These are phyloP conservation scores for Cymbopogon flexuosus DNA, from an alignment of 202 grass and related monocot genomes.

Conservation along the genomic window DNA sequence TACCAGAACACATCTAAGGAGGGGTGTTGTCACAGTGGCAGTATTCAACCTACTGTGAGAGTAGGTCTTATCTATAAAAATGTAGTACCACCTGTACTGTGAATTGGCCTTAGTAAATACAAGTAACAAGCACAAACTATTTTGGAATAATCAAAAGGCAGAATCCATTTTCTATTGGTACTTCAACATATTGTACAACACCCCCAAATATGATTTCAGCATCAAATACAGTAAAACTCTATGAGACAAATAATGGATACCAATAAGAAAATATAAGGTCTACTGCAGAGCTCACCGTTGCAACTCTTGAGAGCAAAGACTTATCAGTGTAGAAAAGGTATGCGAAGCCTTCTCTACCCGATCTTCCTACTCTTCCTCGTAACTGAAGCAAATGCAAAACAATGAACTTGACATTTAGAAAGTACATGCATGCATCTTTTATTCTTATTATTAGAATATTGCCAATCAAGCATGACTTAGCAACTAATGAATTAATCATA, in stretches of 20 bases:
- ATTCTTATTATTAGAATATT: neutral
- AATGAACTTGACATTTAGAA: slow-evolving; percentile 21
- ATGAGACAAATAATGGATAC: slow-evolving; percentile 8
- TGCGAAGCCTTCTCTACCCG: slow-evolving; percentile 73
- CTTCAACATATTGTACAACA: neutral
- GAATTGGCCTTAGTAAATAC: neutral
- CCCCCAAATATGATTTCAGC: slow-evolving; percentile 9
- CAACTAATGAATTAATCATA: neutral
- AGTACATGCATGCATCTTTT: neutral
- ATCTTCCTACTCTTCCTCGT: slow-evolving; percentile 90
- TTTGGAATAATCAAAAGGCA: neutral
- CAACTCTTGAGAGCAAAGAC: slow-evolving; percentile 71
- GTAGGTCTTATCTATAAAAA: neutral
- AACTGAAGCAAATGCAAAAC: slow-evolving; percentile 48
- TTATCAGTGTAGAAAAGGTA: slow-evolving; percentile 89
- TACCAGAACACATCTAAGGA: too few relatives aligned
- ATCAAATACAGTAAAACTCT: neutral
- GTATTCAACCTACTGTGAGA: neutral
- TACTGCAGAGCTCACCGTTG: slow-evolving; percentile 48
- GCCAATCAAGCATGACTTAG: neutral
- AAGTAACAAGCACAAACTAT: neutral
- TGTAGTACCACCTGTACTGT: neutral
- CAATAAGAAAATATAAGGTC: slow-evolving; percentile 11
- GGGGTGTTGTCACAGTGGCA: neutral
- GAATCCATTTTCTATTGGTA: neutral